phyloP scores from a whole-genome alignment of 2,329 filamentous ascomycete species.

The Purpureocillium takamizusanense region DNA sequence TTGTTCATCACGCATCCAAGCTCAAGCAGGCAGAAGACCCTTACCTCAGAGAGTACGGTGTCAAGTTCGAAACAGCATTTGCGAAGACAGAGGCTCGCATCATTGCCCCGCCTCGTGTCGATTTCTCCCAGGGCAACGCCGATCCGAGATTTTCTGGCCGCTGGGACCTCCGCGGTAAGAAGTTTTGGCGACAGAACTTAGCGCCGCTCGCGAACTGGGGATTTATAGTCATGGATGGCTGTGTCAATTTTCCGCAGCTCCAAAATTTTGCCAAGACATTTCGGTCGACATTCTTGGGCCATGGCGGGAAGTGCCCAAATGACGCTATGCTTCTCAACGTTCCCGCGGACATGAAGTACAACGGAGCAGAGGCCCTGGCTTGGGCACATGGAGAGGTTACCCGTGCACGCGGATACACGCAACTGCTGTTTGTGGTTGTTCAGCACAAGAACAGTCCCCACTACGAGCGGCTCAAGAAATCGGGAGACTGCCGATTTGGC shows the following conservation, averaged over 20 bases:
- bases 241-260: constrained; percentile 29
- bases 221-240: constrained; percentile 55
- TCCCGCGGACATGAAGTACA: constrained; percentile 21
- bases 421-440: constrained; percentile 75
- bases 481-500: constrained; percentile 76
- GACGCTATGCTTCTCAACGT: constrained; percentile 25
- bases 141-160: constrained; percentile 62
- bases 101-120: constrained; percentile 60
- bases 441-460: constrained; percentile 58
- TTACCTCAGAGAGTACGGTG: constrained; percentile 63
- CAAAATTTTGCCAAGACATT: constrained; percentile 31
- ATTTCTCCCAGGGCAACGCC: constrained; percentile 49
- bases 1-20: constrained; percentile 45
- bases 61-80: constrained; percentile 58
- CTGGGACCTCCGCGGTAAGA: constrained; percentile 80
- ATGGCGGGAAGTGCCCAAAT: constrained; percentile 35
- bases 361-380: constrained; percentile 41
- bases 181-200: constrained; percentile 58
- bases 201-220: constrained; percentile 64
- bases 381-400: constrained; percentile 39
- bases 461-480: constrained; percentile 86
- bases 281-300: constrained; percentile 33
- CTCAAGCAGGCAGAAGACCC: constrained; percentile 62
- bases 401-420: constrained; percentile 47
- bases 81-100: constrained; percentile 61